Evolutionary conservation across 2,329 filamentous ascomycete species (phyloP).

Genomic region (Lizonia empirigonia): DNA sequence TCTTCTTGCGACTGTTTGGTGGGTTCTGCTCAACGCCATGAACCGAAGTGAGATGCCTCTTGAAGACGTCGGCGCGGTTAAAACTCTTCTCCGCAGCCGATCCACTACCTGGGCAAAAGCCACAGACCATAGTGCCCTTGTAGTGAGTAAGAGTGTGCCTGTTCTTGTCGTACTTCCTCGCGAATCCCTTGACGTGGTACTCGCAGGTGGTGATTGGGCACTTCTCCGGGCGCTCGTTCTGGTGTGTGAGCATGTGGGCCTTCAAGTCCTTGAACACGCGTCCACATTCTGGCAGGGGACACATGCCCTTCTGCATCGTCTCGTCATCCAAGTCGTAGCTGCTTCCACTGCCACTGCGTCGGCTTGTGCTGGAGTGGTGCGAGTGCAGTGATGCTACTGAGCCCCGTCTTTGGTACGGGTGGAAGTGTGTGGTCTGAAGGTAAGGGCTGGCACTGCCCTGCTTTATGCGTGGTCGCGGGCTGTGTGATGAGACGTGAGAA

Average conservation of each 20-base stretch:
- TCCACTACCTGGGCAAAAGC: slow-evolving; percentile 88
- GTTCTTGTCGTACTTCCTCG: slow-evolving; percentile 96
- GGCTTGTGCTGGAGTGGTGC: slow-evolving; percentile 64
- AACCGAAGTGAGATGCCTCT: slow-evolving; percentile 86
- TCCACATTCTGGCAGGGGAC: slow-evolving; percentile 83
- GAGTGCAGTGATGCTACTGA: slow-evolving; percentile 76
- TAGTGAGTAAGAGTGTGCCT: slow-evolving; percentile 92
- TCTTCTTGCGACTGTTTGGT: slow-evolving; percentile 86
- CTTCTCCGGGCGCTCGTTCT: slow-evolving; percentile 89
- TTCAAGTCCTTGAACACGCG: slow-evolving; percentile 89
- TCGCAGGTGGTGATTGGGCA: slow-evolving; percentile 92
- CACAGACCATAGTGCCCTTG: slow-evolving; percentile 96
- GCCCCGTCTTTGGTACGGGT: slow-evolving; percentile 66
- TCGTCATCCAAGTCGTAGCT: slow-evolving; percentile 49
- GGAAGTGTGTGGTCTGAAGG: slow-evolving; percentile 61
- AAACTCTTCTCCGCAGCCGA: slow-evolving; percentile 93
- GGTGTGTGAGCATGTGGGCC: slow-evolving; percentile 93
- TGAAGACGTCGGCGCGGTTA: slow-evolving; percentile 94
- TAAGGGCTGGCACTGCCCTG: slow-evolving; percentile 70
- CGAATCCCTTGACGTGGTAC: slow-evolving; percentile 90
- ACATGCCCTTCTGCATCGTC: slow-evolving; percentile 71
- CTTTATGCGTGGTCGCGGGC: slow-evolving; percentile 54
- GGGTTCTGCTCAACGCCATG: slow-evolving; percentile 93
- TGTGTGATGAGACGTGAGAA: slow-evolving; percentile 58
- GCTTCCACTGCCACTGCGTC: slow-evolving; percentile 50